Conservation (phyloP, 129 eudicot species). For the sunflower (Helianthus annuus) region HanXRQr2.0-SUNRISE NC_035444.2:1643381-1643880, state of each 20-base stretch:
- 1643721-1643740: background rate
- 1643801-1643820: background rate
- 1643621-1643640: background rate
- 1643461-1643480: background rate
- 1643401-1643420: slow-evolving; percentile 23
- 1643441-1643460: background rate
- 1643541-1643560: no score
- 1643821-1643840: background rate
- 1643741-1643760: slow-evolving; percentile 21
- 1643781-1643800: background rate
- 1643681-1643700: slow-evolving; percentile 7
- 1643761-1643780: background rate
- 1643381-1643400: slow-evolving; percentile 16
- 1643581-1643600: slow-evolving; percentile 18
- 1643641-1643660: slow-evolving; percentile 21
- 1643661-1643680: background rate
- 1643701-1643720: slow-evolving; percentile 14
- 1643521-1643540: no score
- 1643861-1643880: no score
- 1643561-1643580: background rate
- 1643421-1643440: slow-evolving; percentile 21
- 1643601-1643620: background rate
- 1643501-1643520: slow-evolving; percentile 23
- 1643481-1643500: background rate
- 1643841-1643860: no score